Evolutionary conservation across 805 yeast species (phyloP).

Genomic region (Candida bentonensis): DNA sequence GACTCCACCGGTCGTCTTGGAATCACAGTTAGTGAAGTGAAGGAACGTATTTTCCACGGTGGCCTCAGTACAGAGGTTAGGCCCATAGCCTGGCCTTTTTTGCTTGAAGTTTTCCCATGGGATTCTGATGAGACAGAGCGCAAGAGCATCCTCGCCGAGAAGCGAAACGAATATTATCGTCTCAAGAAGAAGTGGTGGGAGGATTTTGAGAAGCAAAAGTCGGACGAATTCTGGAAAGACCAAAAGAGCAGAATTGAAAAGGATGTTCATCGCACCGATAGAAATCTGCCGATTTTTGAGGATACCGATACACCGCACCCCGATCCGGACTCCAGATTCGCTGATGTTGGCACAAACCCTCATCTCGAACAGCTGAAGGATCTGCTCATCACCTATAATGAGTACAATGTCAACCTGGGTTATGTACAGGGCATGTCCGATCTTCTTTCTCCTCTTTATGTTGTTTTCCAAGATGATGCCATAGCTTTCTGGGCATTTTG

Average conservation of each 20-base stretch:
- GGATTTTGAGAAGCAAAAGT: constrained; percentile 37
- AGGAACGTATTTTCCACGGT: constrained; percentile 79
- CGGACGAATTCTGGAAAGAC: constrained; percentile 70
- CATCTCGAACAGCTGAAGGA: constrained; percentile 62
- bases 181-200: constrained; percentile 61
- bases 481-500: constrained; percentile 81
- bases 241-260: constrained; percentile 84
- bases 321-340: constrained; percentile 35
- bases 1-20: constrained; percentile 63
- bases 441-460: constrained; percentile 72
- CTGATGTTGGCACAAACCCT: constrained; percentile 59
- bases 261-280: constrained; percentile 84
- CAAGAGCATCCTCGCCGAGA: constrained; percentile 37
- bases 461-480: constrained; percentile 48
- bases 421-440: constrained; percentile 99
- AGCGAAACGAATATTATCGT: constrained; percentile 43
- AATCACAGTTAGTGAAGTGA: constrained; percentile 65
- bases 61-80: constrained; percentile 54
- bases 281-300: constrained; percentile 53
- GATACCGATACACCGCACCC: constrained; percentile 30
- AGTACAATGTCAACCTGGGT: constrained; percentile 69
- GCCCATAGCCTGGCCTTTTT: constrained; percentile 71
- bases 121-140: constrained; percentile 63
- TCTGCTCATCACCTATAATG: constrained; percentile 75
- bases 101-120: constrained; percentile 82